Conservation (phyloP, 2,329 filamentous ascomycete genomes). For the Pseudocercospora macadamiae region DNA sequence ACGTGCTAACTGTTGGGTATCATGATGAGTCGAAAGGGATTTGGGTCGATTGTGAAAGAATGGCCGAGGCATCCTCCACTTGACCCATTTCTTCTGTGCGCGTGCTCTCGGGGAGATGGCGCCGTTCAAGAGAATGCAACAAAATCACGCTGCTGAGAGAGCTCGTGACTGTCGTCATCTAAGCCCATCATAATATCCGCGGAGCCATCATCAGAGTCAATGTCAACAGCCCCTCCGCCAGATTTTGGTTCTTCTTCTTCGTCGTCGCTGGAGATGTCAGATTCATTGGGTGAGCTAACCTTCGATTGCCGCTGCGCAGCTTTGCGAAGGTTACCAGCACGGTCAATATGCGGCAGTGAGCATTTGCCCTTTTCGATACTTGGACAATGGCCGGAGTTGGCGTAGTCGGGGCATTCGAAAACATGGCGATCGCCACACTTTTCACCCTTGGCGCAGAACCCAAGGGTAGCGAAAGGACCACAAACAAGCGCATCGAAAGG, state of each 20-base stretch:
- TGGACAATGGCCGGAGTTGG: slow-evolving; percentile 84
- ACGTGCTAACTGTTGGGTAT: slow-evolving; percentile 10
- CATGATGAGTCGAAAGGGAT: slow-evolving; percentile 7
- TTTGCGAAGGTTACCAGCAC: slow-evolving; percentile 76
- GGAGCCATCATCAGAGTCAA: slow-evolving; percentile 64
- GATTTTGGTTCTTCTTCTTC: slow-evolving; percentile 58
- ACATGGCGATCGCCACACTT: slow-evolving; percentile 81
- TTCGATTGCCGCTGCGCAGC: slow-evolving; percentile 52
- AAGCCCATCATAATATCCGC: slow-evolving; percentile 41
- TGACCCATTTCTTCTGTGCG: not conserved
- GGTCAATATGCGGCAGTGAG: slow-evolving; percentile 83
- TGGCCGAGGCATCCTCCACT: not conserved
- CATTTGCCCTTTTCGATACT: slow-evolving; percentile 66
- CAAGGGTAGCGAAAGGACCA: slow-evolving; percentile 78
- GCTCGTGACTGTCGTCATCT: slow-evolving; percentile 47
- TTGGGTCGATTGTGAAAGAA: not conserved
- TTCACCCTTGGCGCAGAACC: slow-evolving; percentile 84
- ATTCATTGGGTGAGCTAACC: slow-evolving; percentile 36
- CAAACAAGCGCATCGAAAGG: slow-evolving; percentile 79
- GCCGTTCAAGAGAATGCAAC: slow-evolving; percentile 44
- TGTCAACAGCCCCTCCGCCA: slow-evolving; percentile 33
- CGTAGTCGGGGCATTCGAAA: slow-evolving; percentile 86
- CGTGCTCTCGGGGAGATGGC: not conserved
- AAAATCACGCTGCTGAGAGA: slow-evolving; percentile 58
- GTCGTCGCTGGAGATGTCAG: slow-evolving; percentile 77